phyloP scores from a whole-genome alignment of 257 asterid species.

The Solanum etuberosum region DNA sequence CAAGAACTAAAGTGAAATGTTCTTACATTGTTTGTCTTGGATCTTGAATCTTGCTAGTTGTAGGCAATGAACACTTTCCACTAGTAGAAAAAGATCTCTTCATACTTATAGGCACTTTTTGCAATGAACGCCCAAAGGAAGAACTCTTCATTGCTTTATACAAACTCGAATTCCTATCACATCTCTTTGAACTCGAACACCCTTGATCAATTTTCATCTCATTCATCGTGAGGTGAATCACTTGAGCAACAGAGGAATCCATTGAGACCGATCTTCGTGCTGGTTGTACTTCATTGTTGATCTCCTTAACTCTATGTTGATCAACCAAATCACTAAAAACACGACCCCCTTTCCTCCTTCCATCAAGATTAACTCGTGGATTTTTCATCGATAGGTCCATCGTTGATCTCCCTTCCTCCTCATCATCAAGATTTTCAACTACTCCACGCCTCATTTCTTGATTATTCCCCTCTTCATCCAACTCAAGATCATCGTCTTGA shows the following conservation, averaged over 20 bases:
- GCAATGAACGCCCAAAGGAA: conserved; percentile 31
- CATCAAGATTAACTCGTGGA: background rate
- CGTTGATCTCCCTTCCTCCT: background rate
- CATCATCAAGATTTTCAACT: conserved; percentile 2
- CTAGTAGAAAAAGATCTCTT: conserved; percentile 50
- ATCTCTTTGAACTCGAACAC: conserved; percentile 13
- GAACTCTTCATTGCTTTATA: conserved; percentile 32
- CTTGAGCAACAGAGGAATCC: conserved; percentile 33
- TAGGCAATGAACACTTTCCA: conserved; percentile 22
- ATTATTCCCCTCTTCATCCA: background rate
- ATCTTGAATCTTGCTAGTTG: conserved; percentile 5
- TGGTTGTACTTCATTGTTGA: conserved; percentile 13
- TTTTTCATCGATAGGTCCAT: background rate
- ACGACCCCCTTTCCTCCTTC: conserved; percentile 5
- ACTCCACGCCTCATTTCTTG: background rate
- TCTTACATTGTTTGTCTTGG: conserved; percentile 1
- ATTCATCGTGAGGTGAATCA: background rate
- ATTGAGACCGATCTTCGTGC: conserved; percentile 50
- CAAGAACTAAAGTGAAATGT: background rate
- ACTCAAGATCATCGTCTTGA: background rate
- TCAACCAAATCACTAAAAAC: conserved; percentile 38
- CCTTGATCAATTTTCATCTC: conserved; percentile 21
- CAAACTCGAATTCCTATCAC: conserved; percentile 10
- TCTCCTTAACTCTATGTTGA: conserved; percentile 11
- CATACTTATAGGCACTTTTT: conserved; percentile 36